Conservation (phyloP, 805 yeast species). For the Starmerella ratchasimensis region DNA sequence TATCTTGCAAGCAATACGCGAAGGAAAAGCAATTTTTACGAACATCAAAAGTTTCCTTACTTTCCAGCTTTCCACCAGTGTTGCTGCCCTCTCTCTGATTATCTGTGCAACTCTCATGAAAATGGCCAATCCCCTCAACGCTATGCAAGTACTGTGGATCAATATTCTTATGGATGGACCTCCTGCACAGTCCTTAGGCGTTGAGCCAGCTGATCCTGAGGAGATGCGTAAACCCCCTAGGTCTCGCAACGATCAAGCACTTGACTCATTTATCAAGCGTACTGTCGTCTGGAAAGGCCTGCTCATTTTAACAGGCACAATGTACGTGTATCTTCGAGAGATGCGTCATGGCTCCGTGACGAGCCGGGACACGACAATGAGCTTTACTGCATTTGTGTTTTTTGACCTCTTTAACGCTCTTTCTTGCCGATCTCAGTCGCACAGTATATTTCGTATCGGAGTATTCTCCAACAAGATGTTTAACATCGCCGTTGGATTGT, state of each 20-base stretch:
- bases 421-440: constrained; percentile 77
- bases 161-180: constrained; percentile 98
- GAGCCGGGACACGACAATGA: constrained; percentile 96
- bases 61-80: constrained; percentile 89
- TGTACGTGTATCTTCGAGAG: constrained; percentile 72
- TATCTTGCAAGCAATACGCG: constrained; percentile 83
- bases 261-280: constrained; percentile 53
- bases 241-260: constrained; percentile 67
- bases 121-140: constrained; percentile 86
- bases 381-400: constrained; percentile 90
- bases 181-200: constrained; percentile 95
- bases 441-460: constrained; percentile 74
- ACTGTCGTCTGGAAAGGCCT: constrained; percentile 65
- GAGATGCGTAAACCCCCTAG: constrained; percentile 97
- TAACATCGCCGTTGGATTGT: constrained; percentile 80
- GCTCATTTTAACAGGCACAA: constrained; percentile 71
- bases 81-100: constrained; percentile 83
- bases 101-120: constrained; percentile 78
- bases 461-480: constrained; percentile 71
- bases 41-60: constrained; percentile 91
- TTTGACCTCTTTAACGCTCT: constrained; percentile 96
- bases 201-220: constrained; percentile 91
- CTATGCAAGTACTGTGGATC: constrained; percentile 97
- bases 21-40: constrained; percentile 93
- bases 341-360: constrained; percentile 74